Percentiles rank a stretch among this genome's conserved stretches.
Conservation (phyloP, 1,284 basidiomycete genomes). For the Tylopilus orsonianus region DNA sequence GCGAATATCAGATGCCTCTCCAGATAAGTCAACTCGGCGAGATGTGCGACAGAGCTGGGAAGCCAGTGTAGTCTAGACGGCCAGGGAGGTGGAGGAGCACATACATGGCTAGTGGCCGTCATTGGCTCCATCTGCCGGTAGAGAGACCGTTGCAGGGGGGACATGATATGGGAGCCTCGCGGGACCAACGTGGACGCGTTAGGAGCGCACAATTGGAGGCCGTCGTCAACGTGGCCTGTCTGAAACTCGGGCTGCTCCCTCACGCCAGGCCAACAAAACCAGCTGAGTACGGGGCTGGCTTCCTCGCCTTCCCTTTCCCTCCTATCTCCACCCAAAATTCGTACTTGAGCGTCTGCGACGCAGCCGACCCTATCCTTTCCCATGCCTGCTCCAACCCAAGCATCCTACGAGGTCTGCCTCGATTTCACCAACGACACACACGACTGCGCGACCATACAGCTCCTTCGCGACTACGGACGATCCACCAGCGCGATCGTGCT, state of each 20-base stretch:
- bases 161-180: slow-evolving; percentile 27
- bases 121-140: slow-evolving; percentile 45
- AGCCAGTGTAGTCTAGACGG: slow-evolving; percentile 21
- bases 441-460: slow-evolving; percentile 62
- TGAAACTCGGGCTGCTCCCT: slow-evolving; percentile 33
- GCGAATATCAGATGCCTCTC: slow-evolving; percentile 34
- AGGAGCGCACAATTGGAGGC: slow-evolving; percentile 33
- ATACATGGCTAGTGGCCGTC: slow-evolving; percentile 34
- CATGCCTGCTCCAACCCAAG: slow-evolving; percentile 50
- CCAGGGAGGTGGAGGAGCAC: slow-evolving; percentile 10
- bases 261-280: slow-evolving; percentile 37
- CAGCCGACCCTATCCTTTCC: slow-evolving; percentile 6
- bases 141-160: slow-evolving; percentile 1
- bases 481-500: slow-evolving; percentile 54
- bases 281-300: slow-evolving; percentile 24
- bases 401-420: slow-evolving; percentile 59
- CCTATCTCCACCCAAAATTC: slow-evolving; percentile 15
- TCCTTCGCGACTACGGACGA: slow-evolving; percentile 62
- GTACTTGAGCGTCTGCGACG: slow-evolving; percentile 27
- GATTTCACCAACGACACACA: slow-evolving; percentile 69
- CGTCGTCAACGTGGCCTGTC: slow-evolving; percentile 33
- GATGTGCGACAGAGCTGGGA: slow-evolving; percentile 38
- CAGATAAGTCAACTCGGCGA: slow-evolving; percentile 35
- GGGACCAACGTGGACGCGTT: slow-evolving; percentile 33
- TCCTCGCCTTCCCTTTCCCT: slow-evolving; percentile 17